phyloP scores from a whole-genome alignment of 441 rosid species.

The Corymbia citriodora region DNA sequence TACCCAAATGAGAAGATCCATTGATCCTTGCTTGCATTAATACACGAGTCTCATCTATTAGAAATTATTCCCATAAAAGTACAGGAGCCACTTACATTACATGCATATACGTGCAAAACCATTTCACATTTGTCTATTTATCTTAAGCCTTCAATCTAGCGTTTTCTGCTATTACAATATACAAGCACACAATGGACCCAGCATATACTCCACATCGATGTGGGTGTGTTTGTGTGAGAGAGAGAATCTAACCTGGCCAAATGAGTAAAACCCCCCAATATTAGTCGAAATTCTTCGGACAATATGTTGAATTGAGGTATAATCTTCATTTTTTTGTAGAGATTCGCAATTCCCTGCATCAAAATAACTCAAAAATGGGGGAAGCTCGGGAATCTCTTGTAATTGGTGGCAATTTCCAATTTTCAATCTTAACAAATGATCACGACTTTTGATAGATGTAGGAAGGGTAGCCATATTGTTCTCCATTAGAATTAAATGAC shows the following conservation, averaged over 20 bases:
- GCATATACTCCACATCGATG: too few relatives aligned
- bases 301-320: not conserved
- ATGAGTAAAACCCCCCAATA: too few relatives aligned
- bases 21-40: too few relatives aligned
- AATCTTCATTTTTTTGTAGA: not conserved
- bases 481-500: accelerated
- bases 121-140: accelerated
- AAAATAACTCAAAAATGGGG: accelerated
- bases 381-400: not conserved
- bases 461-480: not conserved
- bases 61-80: too few relatives aligned
- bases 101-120: accelerated
- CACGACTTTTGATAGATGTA: not conserved
- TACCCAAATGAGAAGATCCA: too few relatives aligned
- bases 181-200: too few relatives aligned
- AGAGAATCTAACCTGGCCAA: accelerated
- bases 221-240: not conserved
- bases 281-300: not conserved
- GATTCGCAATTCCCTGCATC: accelerated
- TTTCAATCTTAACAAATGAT: accelerated
- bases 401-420: too few relatives aligned
- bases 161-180: accelerated
- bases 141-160: not conserved
- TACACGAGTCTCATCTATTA: accelerated
- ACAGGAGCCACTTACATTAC: accelerated